Conservation (phyloP, 805 yeast species). For the Candida maltosa region DNA sequence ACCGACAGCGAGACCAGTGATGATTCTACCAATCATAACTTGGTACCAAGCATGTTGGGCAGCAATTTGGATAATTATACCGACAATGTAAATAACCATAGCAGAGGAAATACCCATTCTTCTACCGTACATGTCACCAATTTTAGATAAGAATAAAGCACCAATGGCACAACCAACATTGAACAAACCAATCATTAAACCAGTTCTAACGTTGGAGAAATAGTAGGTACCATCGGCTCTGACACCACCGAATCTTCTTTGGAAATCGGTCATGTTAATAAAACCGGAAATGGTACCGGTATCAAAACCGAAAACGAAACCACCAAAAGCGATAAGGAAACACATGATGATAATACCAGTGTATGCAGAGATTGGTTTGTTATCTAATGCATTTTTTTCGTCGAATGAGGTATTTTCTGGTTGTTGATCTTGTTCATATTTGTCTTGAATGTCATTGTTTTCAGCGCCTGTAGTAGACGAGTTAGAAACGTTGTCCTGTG, state of each 20-base stretch:
- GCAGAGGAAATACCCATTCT: conserved; percentile 51
- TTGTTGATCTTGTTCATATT: conserved; percentile 6
- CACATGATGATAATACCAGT: conserved; percentile 39
- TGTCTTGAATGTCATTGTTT: conserved; percentile 3
- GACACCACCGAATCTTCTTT: conserved; percentile 47
- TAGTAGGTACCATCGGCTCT: conserved; percentile 35
- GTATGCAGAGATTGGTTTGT: conserved; percentile 19
- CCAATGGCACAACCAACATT: conserved; percentile 73
- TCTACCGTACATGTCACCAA: conserved; percentile 62
- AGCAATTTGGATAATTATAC: conserved; percentile 58
- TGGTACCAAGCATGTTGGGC: conserved; percentile 58
- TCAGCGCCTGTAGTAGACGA: conserved; percentile 7
- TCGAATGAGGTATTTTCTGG: background rate
- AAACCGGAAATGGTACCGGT: conserved; percentile 77
- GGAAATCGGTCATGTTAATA: conserved; percentile 56
- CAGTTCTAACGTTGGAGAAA: conserved; percentile 45
- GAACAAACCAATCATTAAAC: conserved; percentile 54
- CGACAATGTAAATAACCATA: conserved; percentile 56
- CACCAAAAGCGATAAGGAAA: conserved; percentile 65
- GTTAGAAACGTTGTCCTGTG: conserved; percentile 4
- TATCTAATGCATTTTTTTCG: background rate
- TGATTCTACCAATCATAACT: conserved; percentile 57
- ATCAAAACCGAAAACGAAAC: conserved; percentile 75
- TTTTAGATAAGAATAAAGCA: conserved; percentile 54
- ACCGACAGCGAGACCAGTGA: conserved; percentile 79